A percentile compares a stretch with the other conserved stretches of the same genome.
Evolutionary conservation across 1,284 basidiomycete species (phyloP).

Genomic region (Rhizoctonia solani): DNA sequence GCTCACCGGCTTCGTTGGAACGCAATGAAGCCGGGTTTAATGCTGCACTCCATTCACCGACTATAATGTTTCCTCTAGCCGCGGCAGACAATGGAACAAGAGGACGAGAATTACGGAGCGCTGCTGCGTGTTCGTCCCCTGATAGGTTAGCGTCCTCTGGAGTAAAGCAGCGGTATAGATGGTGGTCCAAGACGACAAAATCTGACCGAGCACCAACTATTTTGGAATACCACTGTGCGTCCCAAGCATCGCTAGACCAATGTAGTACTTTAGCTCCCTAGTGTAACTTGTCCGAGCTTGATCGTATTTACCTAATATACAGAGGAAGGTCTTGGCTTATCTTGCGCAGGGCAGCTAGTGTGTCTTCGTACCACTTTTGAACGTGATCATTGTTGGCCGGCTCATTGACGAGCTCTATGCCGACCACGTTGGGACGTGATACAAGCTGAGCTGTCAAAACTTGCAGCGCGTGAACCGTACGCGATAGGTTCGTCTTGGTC

Average conservation of each 20-base stretch:
- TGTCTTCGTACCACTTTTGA: constrained; percentile 66
- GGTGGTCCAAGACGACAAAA: constrained; percentile 77
- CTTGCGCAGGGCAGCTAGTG: constrained; percentile 60
- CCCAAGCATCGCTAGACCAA: constrained; percentile 68
- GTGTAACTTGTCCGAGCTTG: background rate
- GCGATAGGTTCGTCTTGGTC: constrained; percentile 55
- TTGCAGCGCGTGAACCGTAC: constrained; percentile 55
- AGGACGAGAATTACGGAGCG: constrained; percentile 51
- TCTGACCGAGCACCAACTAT: constrained; percentile 52
- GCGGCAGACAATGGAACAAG: constrained; percentile 52
- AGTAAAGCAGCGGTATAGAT: constrained; percentile 85
- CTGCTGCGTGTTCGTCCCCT: constrained; percentile 60
- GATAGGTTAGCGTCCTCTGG: constrained; percentile 57
- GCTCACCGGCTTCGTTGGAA: constrained; percentile 51
- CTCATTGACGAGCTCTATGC: constrained; percentile 85
- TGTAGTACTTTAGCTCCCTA: no score
- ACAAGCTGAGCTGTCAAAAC: constrained; percentile 53
- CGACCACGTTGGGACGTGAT: constrained; percentile 68
- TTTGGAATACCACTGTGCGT: constrained; percentile 66
- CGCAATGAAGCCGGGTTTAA: constrained; percentile 69
- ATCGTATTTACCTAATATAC: constrained; percentile 54
- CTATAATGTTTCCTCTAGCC: constrained; percentile 64
- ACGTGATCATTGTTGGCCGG: constrained; percentile 62
- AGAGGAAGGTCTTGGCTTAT: constrained; percentile 64
- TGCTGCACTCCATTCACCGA: constrained; percentile 86